These are phyloP conservation scores for Santalum album DNA, from an alignment of 164 flowering plant species.

Conservation along the genomic window DNA sequence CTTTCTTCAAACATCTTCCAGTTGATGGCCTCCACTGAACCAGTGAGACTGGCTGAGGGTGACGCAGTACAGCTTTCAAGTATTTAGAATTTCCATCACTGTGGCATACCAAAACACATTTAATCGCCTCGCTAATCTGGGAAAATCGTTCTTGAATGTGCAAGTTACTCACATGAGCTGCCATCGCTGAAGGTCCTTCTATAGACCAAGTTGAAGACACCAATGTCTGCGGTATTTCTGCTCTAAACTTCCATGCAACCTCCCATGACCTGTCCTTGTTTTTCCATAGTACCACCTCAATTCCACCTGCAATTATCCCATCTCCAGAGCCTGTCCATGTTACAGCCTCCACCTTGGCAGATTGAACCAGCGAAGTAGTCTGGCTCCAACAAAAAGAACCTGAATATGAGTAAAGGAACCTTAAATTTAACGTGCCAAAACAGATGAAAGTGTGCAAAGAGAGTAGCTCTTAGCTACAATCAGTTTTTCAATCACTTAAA, in stretches of 20 bases:
- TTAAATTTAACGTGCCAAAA: background rate
- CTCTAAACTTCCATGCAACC: constrained; percentile 62
- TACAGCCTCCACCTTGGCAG: constrained; percentile 54
- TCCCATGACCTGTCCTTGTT: constrained; percentile 62
- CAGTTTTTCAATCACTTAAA: too few species aligned
- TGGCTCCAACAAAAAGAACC: constrained; percentile 97
- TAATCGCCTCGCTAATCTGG: constrained; percentile 15
- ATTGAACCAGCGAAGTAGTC: constrained; percentile 64
- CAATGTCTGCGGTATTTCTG: constrained; percentile 56
- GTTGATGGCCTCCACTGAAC: constrained; percentile 84
- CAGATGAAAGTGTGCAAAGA: too few species aligned
- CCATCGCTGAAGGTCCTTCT: constrained; percentile 68
- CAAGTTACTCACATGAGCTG: constrained; percentile 21
- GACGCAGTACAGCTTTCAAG: constrained; percentile 41
- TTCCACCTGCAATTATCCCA: constrained; percentile 78
- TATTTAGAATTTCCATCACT: constrained; percentile 34
- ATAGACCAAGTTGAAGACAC: constrained; percentile 80
- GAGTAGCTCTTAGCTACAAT: too few species aligned
- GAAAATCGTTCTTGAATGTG: constrained; percentile 23
- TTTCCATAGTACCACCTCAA: constrained; percentile 77
- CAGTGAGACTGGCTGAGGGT: constrained; percentile 72
- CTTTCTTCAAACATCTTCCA: constrained; percentile 13
- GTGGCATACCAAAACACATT: constrained; percentile 43
- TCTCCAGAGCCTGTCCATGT: constrained; percentile 95
- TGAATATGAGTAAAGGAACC: constrained; percentile 41